Base-by-base conservation (phyloP, 345 rosid species). In the Microthlaspi erraticum region DNA sequence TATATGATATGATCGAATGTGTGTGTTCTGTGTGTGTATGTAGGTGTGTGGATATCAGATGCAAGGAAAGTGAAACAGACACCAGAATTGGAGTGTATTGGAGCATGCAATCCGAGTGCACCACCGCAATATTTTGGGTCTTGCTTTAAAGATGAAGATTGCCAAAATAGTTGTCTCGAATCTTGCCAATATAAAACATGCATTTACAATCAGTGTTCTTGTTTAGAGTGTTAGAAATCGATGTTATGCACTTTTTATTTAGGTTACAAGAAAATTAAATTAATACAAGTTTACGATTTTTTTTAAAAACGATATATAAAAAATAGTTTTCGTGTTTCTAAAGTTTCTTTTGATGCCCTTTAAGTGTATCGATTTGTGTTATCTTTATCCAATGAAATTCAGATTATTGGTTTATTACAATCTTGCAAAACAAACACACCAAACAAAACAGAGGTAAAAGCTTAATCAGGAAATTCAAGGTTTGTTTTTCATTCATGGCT, bases 71-170 rank as follows among this genome's bases (percentile, higher is more conserved):
- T 44, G 45, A 42, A 33, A 68, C 16, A 12, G 41, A 63, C 26
- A 44, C 5, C 0, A 44, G 5, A 43, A 19, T 12, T 32, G 26
- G 10, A 17, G 1, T 46, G 64, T 42, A 33, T 55, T 13, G 61
- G 61, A 32, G 62, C 26, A 18, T 55, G 39, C 55, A 23, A 2
- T 23, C 26, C 26, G 26, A 23, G 26, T 23, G 26, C 26, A 23
- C 20, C 37, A 66, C 59, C 20, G 18, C 54, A 55, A 32, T 55
- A 32, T 11, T 68, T 67, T 67, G 72, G 72, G n/a, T 5, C 1
- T 55, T 67, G 63, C 63, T 43, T 54, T 32, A 18, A 10, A 5
- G 4, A 33, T 13, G n/a, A 0, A 5, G 72, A 55, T 67, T 67
- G 63, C 52, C 0, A 8, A 5, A 32, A 32, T 3, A 68, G 72